phyloP scores from a whole-genome alignment of 1,284 basidiomycete genomes.

The Boletus mariae region DNA sequence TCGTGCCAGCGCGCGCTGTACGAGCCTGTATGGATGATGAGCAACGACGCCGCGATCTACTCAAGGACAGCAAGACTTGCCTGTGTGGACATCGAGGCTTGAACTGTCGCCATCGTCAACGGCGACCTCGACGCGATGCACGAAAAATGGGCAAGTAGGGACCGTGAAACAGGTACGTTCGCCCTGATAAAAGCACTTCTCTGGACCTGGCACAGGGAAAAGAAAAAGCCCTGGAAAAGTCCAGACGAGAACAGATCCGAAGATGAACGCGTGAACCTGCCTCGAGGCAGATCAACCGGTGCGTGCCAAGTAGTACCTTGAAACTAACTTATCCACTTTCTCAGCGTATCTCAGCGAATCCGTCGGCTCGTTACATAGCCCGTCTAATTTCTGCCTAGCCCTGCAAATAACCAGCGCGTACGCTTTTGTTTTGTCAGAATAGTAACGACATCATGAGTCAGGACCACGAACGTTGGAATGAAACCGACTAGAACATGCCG shows the following conservation, averaged over 20 bases:
- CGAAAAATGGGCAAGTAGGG: background rate
- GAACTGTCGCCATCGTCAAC: conserved; percentile 8
- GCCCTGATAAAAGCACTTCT: conserved; percentile 2
- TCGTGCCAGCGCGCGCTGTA: conserved; percentile 12
- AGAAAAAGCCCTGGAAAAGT: conserved; percentile 1
- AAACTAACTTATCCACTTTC: conserved; percentile 3
- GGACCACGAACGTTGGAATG: too few species aligned
- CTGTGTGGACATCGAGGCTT: conserved; percentile 9
- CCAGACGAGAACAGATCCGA: background rate
- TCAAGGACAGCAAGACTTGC: conserved; percentile 7
- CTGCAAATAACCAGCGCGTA: background rate
- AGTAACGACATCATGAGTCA: too few species aligned
- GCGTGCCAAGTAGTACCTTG: conserved; percentile 2
- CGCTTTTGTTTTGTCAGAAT: too few species aligned
- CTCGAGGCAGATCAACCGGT: conserved; percentile 17
- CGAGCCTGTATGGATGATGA: conserved; percentile 12
- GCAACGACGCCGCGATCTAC: background rate
- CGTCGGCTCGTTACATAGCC: background rate
- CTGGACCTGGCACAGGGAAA: conserved; percentile 5
- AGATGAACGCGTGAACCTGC: conserved; percentile 21
- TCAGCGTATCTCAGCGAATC: background rate
- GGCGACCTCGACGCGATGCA: background rate
- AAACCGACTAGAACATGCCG: too few species aligned
- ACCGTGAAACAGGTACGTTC: background rate
- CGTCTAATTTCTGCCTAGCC: background rate